Evolutionary conservation across 2,329 filamentous ascomycete genomes (phyloP), one percentile per base, ranked within the genome.

Genomic region (Clonostachys chloroleuca): DNA sequence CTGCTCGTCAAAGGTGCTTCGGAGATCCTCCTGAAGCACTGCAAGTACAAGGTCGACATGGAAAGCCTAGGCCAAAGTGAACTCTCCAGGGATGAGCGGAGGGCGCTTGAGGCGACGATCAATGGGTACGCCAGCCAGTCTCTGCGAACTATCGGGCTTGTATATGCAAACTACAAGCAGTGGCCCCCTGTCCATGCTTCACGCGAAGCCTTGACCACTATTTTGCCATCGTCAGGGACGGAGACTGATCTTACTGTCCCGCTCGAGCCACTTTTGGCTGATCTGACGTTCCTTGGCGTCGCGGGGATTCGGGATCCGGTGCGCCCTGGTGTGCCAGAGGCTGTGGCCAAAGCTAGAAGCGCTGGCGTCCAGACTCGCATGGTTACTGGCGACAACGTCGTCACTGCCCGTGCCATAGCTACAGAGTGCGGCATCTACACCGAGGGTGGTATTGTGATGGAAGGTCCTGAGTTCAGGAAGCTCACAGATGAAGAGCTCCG

Each of bases 101-200:
- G n/a, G n/a, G 10, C 10, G 10, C 10, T 36, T n/a, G n/a, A 36
- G 34, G 69, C 80, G 24, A 71, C 68, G 1, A 61, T 84, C 12
- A 68, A 69, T 41, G 57, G 66, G n/a, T 85, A 84, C 54, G 81
- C 81, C 13, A 72, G 71, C 18, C 69, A 78, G 35, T 89, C 86
- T n/a, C 76, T 92, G 12, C 82, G 88, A 43, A 90, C 87, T 1
- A 90, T 92, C 46, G 87, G 81, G 16, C 74, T 92, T 52, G 75
- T 87, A 5, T 91, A 88, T 64, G 78, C 80, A 42, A 89, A 94
- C 53, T 90, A 87, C 49, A 76, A 83, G 30, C 73, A 70, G 49
- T 87, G 84, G 77, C 87, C 88, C 24, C 84, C 75, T 17, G 78
- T 85, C 50, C n/a, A n/a, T n/a, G n/a, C n/a, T n/a, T n/a, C n/a